These are phyloP conservation scores for Lecanoromycetidae sp. DNA, from an alignment of 2,329 filamentous ascomycete species.

Conservation along the genomic window DNA sequence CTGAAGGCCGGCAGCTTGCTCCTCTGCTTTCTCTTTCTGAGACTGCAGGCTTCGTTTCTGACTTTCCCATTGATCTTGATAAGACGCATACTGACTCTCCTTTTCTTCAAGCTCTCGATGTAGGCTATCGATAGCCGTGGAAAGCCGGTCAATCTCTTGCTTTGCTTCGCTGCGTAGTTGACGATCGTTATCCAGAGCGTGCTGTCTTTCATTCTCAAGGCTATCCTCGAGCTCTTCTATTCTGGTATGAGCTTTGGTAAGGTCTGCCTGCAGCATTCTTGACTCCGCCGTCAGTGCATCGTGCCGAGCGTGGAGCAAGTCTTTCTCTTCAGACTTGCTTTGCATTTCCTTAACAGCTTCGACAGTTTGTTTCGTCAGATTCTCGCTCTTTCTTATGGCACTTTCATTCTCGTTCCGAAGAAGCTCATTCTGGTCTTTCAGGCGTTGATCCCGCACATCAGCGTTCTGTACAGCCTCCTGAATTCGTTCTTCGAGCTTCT, in stretches of 20 bases:
- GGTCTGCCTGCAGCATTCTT: slow-evolving; percentile 51
- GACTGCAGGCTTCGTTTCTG: slow-evolving; percentile 53
- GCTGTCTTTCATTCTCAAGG: slow-evolving; percentile 43
- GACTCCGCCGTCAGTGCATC: slow-evolving; percentile 56
- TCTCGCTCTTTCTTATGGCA: slow-evolving; percentile 33
- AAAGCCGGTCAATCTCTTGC: slow-evolving; percentile 42
- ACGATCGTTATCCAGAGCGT: slow-evolving; percentile 48
- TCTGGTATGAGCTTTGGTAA: slow-evolving; percentile 35
- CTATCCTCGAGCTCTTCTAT: slow-evolving; percentile 39
- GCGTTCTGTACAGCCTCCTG: slow-evolving; percentile 29
- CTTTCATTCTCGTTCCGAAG: slow-evolving; percentile 33
- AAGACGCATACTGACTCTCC: slow-evolving; percentile 57
- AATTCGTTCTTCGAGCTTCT: slow-evolving; percentile 41
- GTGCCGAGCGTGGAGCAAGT: slow-evolving; percentile 55
- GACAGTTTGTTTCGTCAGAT: slow-evolving; percentile 37
- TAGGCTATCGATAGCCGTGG: slow-evolving; percentile 46
- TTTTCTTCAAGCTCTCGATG: slow-evolving; percentile 56
- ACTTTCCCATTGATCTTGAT: slow-evolving; percentile 61
- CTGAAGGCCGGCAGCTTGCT: slow-evolving; percentile 55
- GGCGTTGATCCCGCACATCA: slow-evolving; percentile 26
- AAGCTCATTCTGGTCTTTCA: slow-evolving; percentile 35
- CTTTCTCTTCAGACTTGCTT: slow-evolving; percentile 50
- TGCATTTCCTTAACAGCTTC: slow-evolving; percentile 49
- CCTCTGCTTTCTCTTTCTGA: slow-evolving; percentile 54
- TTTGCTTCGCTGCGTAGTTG: slow-evolving; percentile 45